Base-by-base conservation (phyloP, 495 filamentous ascomycete genomes). In the Viridothelium virens region DNA sequence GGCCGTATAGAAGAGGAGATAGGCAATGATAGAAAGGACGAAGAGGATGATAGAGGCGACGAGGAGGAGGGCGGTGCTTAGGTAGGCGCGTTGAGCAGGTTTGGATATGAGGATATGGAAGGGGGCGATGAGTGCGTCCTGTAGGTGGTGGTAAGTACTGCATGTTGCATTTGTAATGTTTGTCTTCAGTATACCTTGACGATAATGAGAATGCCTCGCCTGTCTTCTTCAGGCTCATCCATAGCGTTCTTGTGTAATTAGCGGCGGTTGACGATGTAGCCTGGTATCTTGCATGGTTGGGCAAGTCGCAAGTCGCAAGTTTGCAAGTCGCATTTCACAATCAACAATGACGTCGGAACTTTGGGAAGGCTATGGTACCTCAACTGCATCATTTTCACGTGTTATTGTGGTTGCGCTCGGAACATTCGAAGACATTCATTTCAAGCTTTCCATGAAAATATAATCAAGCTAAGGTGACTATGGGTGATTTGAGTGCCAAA, bases 1-100 rank as follows among this genome's bases (percentile, higher is more conserved):
- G 67, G 84, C 83, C 73, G 85, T 81, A 79, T 96, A 97, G 74
- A 96, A 94, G 9, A 89, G 71, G 18, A 82, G 77, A 73, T 96
- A 96, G 5, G 86, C 87, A 33, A 87, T 63, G 2, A 81, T 79
- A 1, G 91, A 86, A 31, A 90, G 74, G 25, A 77, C 82, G 38
- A 90, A 74, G 48, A 96, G 81, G 44, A 83, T 70, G 7, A 84
- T 38, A 12, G 82, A 84, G 1, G 87, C 82, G 36, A 78, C 71
- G 62, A 84, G 71, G 70, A 91, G 83, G 36, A 96, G 77, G 11
- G 85, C 68, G n/a, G 85, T 85, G 70, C 84, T 85, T 56, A 96
- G 73, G 72, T 96, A 93, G 31, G 87, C 84, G 70, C 85, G 85
- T 63, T 84, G 81, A 9, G 89, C 88, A 46, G 84, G 77, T 70